Conservation (phyloP, 164 flowering plant genomes). For the Umbilicus rupestris region DNA sequence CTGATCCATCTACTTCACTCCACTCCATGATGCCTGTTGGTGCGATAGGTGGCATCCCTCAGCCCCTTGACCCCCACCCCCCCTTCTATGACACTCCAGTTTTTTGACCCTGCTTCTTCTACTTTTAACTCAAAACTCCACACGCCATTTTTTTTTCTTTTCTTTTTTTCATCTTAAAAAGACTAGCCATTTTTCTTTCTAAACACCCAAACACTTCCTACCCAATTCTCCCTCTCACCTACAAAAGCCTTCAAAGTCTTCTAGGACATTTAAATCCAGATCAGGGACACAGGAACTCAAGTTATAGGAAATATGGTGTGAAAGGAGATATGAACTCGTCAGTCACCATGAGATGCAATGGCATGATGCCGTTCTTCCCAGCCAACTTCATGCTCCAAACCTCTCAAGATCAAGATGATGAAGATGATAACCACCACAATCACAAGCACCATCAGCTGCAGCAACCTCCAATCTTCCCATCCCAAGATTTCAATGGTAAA, state of each 20-base stretch:
- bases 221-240: neutral
- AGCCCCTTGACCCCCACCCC: conserved; percentile 22
- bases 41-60: conserved; percentile 59
- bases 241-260: conserved; percentile 2
- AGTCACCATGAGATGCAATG: conserved; percentile 28
- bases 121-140: no score
- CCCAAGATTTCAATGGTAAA: conserved; percentile 74
- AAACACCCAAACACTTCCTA: neutral
- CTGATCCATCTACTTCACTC: conserved; percentile 11
- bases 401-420: conserved; percentile 24
- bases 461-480: conserved; percentile 41
- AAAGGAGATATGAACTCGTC: neutral
- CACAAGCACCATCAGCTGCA: conserved; percentile 18
- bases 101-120: no score
- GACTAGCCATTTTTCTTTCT: neutral
- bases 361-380: conserved; percentile 89
- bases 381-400: conserved; percentile 77
- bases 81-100: conserved; percentile 22
- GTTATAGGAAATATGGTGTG: neutral
- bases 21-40: conserved; percentile 63
- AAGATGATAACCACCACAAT: conserved; percentile 7
- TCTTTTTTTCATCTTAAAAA: no score
- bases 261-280: neutral
- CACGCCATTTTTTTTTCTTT: no score
- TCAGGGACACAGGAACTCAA: neutral